Evolutionary conservation across 192 early-diverging fungal species (phyloP).

Genomic region (Rhizophagus clarus): DNA sequence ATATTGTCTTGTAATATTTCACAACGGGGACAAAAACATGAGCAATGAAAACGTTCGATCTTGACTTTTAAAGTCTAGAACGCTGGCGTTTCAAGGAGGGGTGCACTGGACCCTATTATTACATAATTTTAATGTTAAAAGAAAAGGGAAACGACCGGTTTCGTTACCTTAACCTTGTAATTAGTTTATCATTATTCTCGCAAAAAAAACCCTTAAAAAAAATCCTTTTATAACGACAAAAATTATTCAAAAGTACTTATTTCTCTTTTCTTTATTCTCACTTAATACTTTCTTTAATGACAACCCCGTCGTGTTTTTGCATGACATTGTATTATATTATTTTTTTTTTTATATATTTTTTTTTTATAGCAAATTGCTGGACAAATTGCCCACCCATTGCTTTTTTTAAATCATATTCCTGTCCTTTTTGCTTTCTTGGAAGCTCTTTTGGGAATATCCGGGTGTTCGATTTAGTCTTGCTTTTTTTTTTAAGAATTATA

Average conservation of each 20-base stretch:
- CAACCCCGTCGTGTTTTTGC: slow-evolving; percentile 14
- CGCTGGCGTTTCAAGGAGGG: neutral
- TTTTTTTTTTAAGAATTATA: slow-evolving; percentile 5
- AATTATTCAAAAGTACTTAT: slow-evolving; percentile 8
- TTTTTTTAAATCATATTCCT: slow-evolving; percentile 8
- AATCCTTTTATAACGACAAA: slow-evolving; percentile 1
- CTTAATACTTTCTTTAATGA: slow-evolving; percentile 20
- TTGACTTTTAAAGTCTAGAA: neutral
- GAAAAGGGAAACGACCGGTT: slow-evolving; percentile 20
- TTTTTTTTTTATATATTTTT: neutral
- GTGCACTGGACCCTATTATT: neutral
- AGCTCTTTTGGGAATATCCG: neutral
- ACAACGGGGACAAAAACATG: slow-evolving; percentile 25
- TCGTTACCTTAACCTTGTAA: slow-evolving; percentile 10
- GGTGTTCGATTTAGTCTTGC: neutral
- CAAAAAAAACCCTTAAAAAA: neutral
- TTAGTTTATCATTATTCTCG: neutral
- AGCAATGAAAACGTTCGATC: neutral
- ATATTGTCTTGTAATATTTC: slow-evolving; percentile 33
- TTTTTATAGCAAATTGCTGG: slow-evolving; percentile 12
- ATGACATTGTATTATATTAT: slow-evolving; percentile 18
- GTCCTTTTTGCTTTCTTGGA: slow-evolving; percentile 2
- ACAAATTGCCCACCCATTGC: neutral
- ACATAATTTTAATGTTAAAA: slow-evolving; percentile 3
- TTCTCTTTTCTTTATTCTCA: neutral